These are phyloP conservation scores for Blastomyces emzantsi DNA, from an alignment of 2,329 filamentous ascomycete species.

Conservation along the genomic window DNA sequence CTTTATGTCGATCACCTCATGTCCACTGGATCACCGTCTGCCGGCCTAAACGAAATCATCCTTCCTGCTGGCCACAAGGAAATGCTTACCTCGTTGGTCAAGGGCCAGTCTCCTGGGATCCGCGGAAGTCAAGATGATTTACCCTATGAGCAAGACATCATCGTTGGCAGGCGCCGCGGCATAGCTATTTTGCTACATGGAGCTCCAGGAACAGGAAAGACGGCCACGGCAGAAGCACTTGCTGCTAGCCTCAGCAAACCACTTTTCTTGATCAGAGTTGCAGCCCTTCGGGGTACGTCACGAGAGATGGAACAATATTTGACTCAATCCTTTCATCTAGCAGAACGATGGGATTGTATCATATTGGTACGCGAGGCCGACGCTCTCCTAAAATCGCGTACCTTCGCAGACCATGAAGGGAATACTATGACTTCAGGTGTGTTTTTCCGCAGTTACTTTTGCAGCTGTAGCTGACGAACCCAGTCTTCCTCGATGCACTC, in stretches of 20 bases:
- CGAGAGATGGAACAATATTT: neutral
- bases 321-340: neutral
- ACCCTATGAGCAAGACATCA: neutral
- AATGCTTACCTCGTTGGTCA: neutral
- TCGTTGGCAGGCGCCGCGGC: neutral
- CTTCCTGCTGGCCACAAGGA: neutral
- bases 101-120: neutral
- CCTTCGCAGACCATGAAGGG: neutral
- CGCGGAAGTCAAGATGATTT: neutral
- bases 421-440: neutral
- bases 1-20: neutral
- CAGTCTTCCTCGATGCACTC: neutral
- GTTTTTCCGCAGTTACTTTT: neutral
- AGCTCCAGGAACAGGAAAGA: neutral
- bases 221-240: neutral
- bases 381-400: neutral
- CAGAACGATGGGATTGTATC: neutral
- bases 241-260: neutral
- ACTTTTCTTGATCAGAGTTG: neutral
- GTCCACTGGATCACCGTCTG: neutral
- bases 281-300: neutral
- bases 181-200: neutral
- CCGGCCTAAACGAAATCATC: neutral
- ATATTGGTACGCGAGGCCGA: neutral
- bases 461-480: neutral